Evolutionary conservation across 768 basidiomycete genomes (phyloP), one percentile per base, ranked within the genome.

Genomic region (Boletus patriciae): DNA sequence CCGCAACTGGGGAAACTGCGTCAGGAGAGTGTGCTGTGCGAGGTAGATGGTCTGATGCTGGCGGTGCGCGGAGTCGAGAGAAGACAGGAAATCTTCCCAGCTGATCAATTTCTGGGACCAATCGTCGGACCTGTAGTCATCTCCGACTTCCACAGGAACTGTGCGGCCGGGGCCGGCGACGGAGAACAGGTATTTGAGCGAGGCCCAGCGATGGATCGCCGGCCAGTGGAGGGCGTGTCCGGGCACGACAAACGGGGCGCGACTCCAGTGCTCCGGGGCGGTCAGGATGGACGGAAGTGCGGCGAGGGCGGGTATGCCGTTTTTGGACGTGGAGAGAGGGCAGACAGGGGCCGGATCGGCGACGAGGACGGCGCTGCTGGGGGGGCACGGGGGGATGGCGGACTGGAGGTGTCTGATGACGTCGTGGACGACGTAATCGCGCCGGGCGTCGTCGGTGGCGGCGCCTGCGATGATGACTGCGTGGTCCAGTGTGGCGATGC

Each of bases 61-160:
- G 44, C 54, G 55, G 8, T 54, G 56, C 3, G 53, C 56, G 15
- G 60, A 52, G 27, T 52, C 61, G 34, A 86, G 62, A 57, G 75
- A 70, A 55, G 76, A 62, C 8, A 98, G 76, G 68, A 98, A 94
- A 2, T 76, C 78, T 36, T 89, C 84, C 85, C 93, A 97, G 21
- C 70, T 64, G 71, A 97, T 83, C 52, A 98, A 76, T 61, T 74
- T 73, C 70, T 96, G 96, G 1, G 80, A 80, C 97, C 97, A 99
- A 45, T 83, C 82, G 21, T 83, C 81, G 12, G 78, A 74, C 29
- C 91, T 84, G 71, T 98, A 98, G 67, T 94, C 89, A 34, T 73
- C 70, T 15, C 96, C 96, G 18, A 97, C 74, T 72, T 98, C 96
- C 8, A 98, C 86, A 6, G 96, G 97, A 1, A 98, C 88, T 6